Evolutionary conservation across 768 basidiomycete species (phyloP), one percentile per base, ranked within the genome.

Genomic region (Suillus decipiens): DNA sequence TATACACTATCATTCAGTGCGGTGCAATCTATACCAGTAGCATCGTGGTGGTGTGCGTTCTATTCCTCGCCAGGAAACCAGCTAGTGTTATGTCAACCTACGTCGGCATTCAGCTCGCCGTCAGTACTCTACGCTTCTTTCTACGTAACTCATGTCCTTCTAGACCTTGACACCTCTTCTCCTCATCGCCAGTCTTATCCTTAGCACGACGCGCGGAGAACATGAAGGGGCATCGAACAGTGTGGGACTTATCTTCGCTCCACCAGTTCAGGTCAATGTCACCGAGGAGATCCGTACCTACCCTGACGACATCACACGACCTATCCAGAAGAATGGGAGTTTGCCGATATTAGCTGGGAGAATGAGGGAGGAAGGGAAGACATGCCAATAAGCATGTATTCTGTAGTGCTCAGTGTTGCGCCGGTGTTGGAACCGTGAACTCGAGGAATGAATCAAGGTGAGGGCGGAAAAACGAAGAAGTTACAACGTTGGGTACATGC

Each of bases 1-100:
- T 70, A 14, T 63, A 61, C 61, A 67, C 63, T 22, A 59, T 70
- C 55, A 59, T 70, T 15, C 68, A 70, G 42, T 70, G 66, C n/a
- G 69, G 69, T 22, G 69, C 42, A 1, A 34, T 69, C 11, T 67
- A 63, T 37, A 62, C 68, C 2, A 55, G 36, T 6, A 57, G 63
- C 41, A 69, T 69, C 2, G 28, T 69, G 15, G 61, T 68, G 11
- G n/a, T 65, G 15, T 56, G 64, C 54, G 47, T 33, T 14, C 19
- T 69, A 28, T 24, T 61, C 19, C n/a, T 61, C 4, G 37, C 39
- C n/a, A 24, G 61, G 2, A 64, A 31, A 42, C 28, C 22, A 10
- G 48, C 36, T 17, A 55, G 45, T 15, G 12, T 60, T 24, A 22
- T 50, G 36, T 60, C 59, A 15, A 36, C 62, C 6, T 47, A 62